Percentiles rank a stretch among this genome's conserved stretches.
These are phyloP conservation scores for Sphagnum contortum DNA, from an alignment of 225 moss, liverwort and hornwort species.

Conservation along the genomic window DNA sequence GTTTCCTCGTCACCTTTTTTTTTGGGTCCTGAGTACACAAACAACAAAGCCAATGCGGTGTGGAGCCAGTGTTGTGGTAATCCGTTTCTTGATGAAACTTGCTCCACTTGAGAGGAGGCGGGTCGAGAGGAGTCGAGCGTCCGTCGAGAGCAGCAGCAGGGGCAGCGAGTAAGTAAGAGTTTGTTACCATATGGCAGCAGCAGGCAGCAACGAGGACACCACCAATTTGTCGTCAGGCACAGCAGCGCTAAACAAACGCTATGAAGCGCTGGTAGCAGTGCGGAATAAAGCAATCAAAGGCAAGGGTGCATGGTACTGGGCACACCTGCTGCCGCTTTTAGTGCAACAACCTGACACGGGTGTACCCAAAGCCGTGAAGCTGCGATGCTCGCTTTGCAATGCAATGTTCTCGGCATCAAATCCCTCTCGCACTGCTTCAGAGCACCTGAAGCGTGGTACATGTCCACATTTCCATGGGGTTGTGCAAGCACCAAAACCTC, in stretches of 20 bases:
- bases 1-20: too few species aligned
- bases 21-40: too few species aligned
- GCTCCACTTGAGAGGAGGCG: too few species aligned
- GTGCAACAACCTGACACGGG: slow-evolving; percentile 76
- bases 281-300: slow-evolving; percentile 93
- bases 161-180: too few species aligned
- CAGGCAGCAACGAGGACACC: too few species aligned
- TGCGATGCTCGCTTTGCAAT: slow-evolving; percentile 88
- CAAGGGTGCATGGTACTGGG: slow-evolving; percentile 95
- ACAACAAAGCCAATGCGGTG: too few species aligned
- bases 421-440: slow-evolving; percentile 86
- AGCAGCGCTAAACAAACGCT: slow-evolving; percentile 71
- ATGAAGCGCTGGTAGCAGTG: slow-evolving; percentile 74
- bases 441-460: slow-evolving; percentile 87
- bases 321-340: slow-evolving; percentile 71
- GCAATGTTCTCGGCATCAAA: slow-evolving; percentile 96
- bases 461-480: slow-evolving; percentile 87
- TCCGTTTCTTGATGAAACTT: too few species aligned
- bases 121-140: too few species aligned
- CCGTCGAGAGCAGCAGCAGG: too few species aligned
- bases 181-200: too few species aligned
- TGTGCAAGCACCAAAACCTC: slow-evolving; percentile 42
- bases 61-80: too few species aligned
- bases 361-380: slow-evolving; percentile 73
- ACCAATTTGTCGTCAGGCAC: too few species aligned